These are phyloP conservation scores for Backusella tuberculispora DNA, from an alignment of 192 early-diverging fungal genomes.

Conservation along the genomic window DNA sequence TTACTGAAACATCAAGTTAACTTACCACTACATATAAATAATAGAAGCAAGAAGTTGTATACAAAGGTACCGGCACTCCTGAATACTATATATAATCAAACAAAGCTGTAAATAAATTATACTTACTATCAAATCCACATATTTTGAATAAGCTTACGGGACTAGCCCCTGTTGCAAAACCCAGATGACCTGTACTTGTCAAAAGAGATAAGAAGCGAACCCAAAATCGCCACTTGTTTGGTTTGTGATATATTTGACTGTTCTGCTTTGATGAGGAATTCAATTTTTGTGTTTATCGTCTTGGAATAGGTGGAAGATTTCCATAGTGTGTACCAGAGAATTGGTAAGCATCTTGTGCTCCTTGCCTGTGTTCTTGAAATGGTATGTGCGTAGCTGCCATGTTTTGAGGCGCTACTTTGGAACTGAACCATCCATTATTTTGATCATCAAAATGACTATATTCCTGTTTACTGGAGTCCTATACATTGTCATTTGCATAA, in stretches of 20 bases:
- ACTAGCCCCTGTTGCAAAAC: slow-evolving; percentile 44
- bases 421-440: not conserved
- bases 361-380: not conserved
- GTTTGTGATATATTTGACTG: not conserved
- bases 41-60: slow-evolving; percentile 34
- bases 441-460: not conserved
- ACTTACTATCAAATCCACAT: too few species aligned
- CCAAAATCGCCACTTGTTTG: slow-evolving; percentile 21
- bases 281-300: not conserved
- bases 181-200: slow-evolving; percentile 32
- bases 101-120: not conserved
- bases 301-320: not conserved
- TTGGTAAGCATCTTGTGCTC: slow-evolving; percentile 30
- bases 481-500: not conserved
- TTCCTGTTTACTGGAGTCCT: not conserved
- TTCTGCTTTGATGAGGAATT: not conserved
- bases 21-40: slow-evolving; percentile 37
- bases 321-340: slow-evolving; percentile 37
- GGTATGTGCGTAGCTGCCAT: not conserved
- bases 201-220: slow-evolving; percentile 38
- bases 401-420: slow-evolving; percentile 2
- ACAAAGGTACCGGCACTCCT: slow-evolving; percentile 25
- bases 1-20: too few species aligned
- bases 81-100: slow-evolving; percentile 17
- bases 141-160: slow-evolving; percentile 30